Evolutionary conservation across 768 basidiomycete genomes (phyloP), one percentile per base, ranked within the genome.

Genomic region (Boletus eberwhitei): DNA sequence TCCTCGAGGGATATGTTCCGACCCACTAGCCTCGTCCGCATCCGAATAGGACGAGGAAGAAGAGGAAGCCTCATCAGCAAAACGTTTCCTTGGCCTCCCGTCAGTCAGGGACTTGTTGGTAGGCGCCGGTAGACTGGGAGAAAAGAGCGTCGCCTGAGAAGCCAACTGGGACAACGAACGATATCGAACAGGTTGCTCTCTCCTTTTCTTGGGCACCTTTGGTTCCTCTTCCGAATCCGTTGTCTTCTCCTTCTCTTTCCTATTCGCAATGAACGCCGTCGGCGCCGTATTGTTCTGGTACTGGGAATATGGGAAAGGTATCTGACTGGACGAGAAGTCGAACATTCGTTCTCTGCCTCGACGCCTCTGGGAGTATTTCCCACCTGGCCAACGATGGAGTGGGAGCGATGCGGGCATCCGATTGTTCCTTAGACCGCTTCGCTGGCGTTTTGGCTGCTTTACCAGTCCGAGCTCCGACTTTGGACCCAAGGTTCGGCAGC

Each of bases 1-100:
- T 12, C 74, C 74, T 57, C 69, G 74, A 31, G 87, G 87, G 53
- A 89, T 87, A 66, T 88, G 87, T n/a, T 79, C 61, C 17, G 70
- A 68, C 31, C 54, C 58, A n/a, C 48, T 57, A 1, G 35, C 67
- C 35, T 61, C 78, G 0, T 76, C 75, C 1, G 63, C 63, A 19
- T 72, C 74, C 9, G 71, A 71, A 37, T 78, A 78, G 5, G 80
- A 78, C 7, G 76, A 72, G 8, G 67, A 70, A 8, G 67, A 64
- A 8, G 76, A 73, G 7, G 76, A 73, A 24, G 60, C 55, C 17
- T 61, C 58, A 4, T 48, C 45, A 9, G 7, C 50, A 24, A 37
- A n/a, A 34, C 53, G 55, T 29, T 58, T 63, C 43, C 58, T 67
- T 31, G 66, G 53, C 46, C 70, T 71, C 39, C 70, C 63, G 22